Percentiles rank a stretch among this genome's conserved stretches.
Conservation (phyloP, 148 eudicot species). For the Camellia granthamiana region DNA sequence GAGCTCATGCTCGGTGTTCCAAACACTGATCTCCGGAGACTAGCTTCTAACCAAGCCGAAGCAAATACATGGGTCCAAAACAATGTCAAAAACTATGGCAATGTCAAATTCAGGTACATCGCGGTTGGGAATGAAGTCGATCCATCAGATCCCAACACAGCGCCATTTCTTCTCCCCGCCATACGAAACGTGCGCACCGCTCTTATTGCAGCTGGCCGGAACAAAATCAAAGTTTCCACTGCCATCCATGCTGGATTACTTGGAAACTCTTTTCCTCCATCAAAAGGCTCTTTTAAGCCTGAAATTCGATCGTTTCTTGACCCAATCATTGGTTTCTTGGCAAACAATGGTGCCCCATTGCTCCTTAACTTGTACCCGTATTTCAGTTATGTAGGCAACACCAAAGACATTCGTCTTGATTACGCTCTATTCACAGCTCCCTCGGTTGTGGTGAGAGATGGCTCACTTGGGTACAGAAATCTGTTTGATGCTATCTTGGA, state of each 20-base stretch:
- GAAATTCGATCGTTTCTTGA: conserved; percentile 10
- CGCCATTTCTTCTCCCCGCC: conserved; percentile 18
- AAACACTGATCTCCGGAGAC: conserved; percentile 9
- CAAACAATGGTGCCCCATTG: conserved; percentile 6
- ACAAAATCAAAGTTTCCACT: conserved; percentile 32
- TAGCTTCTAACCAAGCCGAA: conserved; percentile 22
- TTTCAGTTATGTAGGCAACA: conserved; percentile 14
- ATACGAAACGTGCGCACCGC: conserved; percentile 15
- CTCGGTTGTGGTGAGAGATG: conserved; percentile 10
- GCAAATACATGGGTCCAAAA: conserved; percentile 37
- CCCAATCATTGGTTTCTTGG: conserved; percentile 14
- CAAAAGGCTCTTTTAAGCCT: conserved; percentile 10
- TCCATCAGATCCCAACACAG: not conserved
- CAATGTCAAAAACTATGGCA: conserved; percentile 26
- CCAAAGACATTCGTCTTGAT: conserved; percentile 8
- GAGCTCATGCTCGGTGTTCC: conserved; percentile 39
- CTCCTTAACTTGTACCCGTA: conserved; percentile 19
- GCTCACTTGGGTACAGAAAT: conserved; percentile 5
- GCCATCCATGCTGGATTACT: conserved; percentile 27
- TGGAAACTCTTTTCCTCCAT: conserved; percentile 17
- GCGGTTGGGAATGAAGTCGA: conserved; percentile 41
- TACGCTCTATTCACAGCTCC: conserved; percentile 20
- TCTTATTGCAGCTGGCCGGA: conserved; percentile 22
- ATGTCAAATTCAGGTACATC: conserved; percentile 42
- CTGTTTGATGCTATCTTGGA: conserved; percentile 41